Base-by-base conservation (phyloP, 2,329 filamentous ascomycete species). In the Pleurostoma richardsiae region DNA sequence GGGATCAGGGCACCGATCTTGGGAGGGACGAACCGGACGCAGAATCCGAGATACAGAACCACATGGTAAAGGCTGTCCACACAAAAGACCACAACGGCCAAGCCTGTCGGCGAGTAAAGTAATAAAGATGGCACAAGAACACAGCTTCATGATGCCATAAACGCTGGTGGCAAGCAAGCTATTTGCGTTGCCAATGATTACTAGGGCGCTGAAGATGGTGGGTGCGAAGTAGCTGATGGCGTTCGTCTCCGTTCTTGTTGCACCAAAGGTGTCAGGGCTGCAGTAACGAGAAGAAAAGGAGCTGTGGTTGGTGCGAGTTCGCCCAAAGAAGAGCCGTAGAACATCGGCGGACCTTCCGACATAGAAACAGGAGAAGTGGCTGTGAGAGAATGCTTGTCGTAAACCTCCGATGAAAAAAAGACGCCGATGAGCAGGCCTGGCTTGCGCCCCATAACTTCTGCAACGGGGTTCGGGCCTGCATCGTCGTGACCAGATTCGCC, bases 401-500 rank as follows among this genome's bases (percentile, higher is more conserved):
- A 86, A 62, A 36, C 80, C 78, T 29, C 83, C 83, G 30, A 78
- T 46, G 30, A 79, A 70, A 42, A 80, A 1, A 76, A 40, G 30
- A 80, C 79, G 40, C 76, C 71, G 5, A 70, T 59, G 40, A 85
- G 66, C 40, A 86, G 67, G 40, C 73, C 71, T 29, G 63, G 65
- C 53, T 73, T 77, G 45, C 81, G 73, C 27, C 82, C 82, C 52
- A 64, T 76, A 48, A 63, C 63, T 54, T 80, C 76, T 6, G 77
- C 72, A 41, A 79, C 54, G 52, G 68, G 75, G 29, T 70, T 75
- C 6, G 76, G 11, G 68, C 68, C 50, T 70, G 68, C 27, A 70
- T 60, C 7, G 78, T 80, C 5, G 80, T 82, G n/a, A 83, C 82
- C 48, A 85, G 83, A 58, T 85, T 85, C 45, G 79, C 78, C 29